Evolutionary conservation across 2,329 filamentous ascomycete species (phyloP).

Genomic region (Acrodontium crateriforme): DNA sequence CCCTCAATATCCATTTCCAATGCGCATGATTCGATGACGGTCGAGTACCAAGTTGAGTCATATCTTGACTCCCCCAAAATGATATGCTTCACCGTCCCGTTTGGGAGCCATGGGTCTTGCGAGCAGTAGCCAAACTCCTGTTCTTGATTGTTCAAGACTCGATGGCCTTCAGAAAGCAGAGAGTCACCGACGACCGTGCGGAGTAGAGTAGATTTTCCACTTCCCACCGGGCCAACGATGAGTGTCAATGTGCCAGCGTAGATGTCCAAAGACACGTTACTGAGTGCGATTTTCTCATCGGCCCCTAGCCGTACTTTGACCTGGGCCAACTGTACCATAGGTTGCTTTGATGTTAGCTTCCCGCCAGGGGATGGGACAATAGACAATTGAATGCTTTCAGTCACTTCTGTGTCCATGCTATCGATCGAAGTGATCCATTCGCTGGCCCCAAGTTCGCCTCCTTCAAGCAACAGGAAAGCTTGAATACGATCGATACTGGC

Average conservation of each 20-base stretch:
- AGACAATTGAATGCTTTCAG: too few species aligned
- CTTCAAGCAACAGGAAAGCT: constrained; percentile 7
- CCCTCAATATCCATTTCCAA: constrained; percentile 63
- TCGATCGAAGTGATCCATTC: too few species aligned
- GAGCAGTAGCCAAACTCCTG: constrained; percentile 5
- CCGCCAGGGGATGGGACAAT: too few species aligned
- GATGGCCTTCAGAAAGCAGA: neutral
- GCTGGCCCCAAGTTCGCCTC: too few species aligned
- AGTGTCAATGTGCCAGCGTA: constrained; percentile 1
- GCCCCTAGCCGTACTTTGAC: too few species aligned
- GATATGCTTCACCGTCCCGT: constrained; percentile 7
- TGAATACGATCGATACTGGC: constrained; percentile 11
- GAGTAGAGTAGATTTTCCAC: constrained; percentile 3
- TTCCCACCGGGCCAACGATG: constrained; percentile 2
- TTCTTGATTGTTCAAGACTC: neutral
- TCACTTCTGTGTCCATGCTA: too few species aligned
- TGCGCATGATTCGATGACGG: constrained; percentile 59
- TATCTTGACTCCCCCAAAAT: constrained; percentile 4
- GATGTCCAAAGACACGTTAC: too few species aligned
- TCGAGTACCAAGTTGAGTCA: constrained; percentile 48
- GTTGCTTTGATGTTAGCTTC: too few species aligned
- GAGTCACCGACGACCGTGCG: neutral
- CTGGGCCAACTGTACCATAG: too few species aligned
- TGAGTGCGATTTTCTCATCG: too few species aligned
- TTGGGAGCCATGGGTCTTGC: constrained; percentile 10